phyloP scores from a whole-genome alignment of 78 protist species.

The Goniomonas avonlea region DNA sequence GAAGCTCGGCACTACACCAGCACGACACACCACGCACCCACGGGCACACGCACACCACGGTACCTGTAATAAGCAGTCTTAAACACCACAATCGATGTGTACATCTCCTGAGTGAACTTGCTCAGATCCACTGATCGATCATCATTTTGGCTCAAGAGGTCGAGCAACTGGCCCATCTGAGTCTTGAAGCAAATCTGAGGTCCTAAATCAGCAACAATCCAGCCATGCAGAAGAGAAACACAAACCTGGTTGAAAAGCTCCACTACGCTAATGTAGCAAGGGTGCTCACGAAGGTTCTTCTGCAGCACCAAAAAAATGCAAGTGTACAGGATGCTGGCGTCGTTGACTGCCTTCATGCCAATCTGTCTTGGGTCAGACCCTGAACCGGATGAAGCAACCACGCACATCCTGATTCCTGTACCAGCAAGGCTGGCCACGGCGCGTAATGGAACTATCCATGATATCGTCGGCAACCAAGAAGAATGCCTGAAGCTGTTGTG shows the following conservation, averaged over 20 bases:
- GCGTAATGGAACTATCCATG: constrained; percentile 79
- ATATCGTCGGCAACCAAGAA: constrained; percentile 91
- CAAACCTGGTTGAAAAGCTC: constrained; percentile 74
- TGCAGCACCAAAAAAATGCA: constrained; percentile 64
- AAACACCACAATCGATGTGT: too few species aligned
- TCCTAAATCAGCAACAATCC: too few species aligned
- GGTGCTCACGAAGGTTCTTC: constrained; percentile 52
- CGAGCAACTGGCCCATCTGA: constrained; percentile 87
- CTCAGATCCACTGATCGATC: constrained; percentile 48
- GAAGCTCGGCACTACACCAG: too few species aligned
- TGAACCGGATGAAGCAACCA: too few species aligned
- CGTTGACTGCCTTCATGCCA: constrained; percentile 81
- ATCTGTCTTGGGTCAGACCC: constrained; percentile 36
- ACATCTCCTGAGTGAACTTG: constrained; percentile 45
- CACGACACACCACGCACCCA: too few species aligned
- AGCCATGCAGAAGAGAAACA: too few species aligned
- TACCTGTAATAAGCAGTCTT: too few species aligned
- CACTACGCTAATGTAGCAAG: constrained; percentile 58
- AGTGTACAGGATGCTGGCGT: constrained; percentile 69
- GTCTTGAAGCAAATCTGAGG: constrained; percentile 60
- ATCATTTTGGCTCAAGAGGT: constrained; percentile 66
- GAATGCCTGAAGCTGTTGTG: constrained; percentile 75
- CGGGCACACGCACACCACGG: too few species aligned
- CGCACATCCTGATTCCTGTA: constrained; percentile 40
- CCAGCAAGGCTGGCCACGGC: constrained; percentile 91